Evolutionary conservation across 2,329 filamentous ascomycete genomes (phyloP).

Genomic region (Xylariaceae sp.): DNA sequence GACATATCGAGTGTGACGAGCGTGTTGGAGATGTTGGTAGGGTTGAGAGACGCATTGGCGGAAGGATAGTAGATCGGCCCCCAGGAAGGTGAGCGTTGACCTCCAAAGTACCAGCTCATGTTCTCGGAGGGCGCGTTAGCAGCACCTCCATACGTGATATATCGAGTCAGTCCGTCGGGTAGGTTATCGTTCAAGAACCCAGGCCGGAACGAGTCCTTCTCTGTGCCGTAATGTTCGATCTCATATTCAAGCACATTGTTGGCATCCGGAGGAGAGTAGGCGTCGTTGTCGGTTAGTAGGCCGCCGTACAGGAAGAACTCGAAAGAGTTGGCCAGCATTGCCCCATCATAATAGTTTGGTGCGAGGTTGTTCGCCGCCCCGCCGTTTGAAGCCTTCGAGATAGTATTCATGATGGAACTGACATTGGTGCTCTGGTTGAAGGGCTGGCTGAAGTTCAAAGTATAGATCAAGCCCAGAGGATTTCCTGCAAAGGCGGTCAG

Average conservation of each 20-base stretch:
- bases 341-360: slow-evolving; percentile 54
- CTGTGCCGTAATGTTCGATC: slow-evolving; percentile 41
- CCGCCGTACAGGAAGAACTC: slow-evolving; percentile 61
- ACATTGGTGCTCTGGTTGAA: slow-evolving; percentile 49
- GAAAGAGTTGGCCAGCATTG: slow-evolving; percentile 56
- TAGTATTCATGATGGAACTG: slow-evolving; percentile 39
- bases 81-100: slow-evolving; percentile 43
- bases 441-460: slow-evolving; percentile 49
- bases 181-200: slow-evolving; percentile 37
- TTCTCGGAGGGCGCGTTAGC: slow-evolving; percentile 63
- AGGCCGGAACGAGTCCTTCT: slow-evolving; percentile 32
- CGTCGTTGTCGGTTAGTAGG: slow-evolving; percentile 28
- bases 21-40: slow-evolving; percentile 42
- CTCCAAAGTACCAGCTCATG: slow-evolving; percentile 64
- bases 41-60: slow-evolving; percentile 27
- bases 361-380: slow-evolving; percentile 41
- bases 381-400: slow-evolving; percentile 39
- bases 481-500: slow-evolving; percentile 35
- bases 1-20: slow-evolving; percentile 57
- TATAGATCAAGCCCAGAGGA: slow-evolving; percentile 43
- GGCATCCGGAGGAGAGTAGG: slow-evolving; percentile 29
- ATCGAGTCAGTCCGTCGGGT: slow-evolving; percentile 44
- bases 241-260: slow-evolving; percentile 44
- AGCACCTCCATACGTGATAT: slow-evolving; percentile 56
- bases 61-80: slow-evolving; percentile 38